phyloP scores from a whole-genome alignment of 2,329 filamentous ascomycete genomes.

The Onygena corvina region DNA sequence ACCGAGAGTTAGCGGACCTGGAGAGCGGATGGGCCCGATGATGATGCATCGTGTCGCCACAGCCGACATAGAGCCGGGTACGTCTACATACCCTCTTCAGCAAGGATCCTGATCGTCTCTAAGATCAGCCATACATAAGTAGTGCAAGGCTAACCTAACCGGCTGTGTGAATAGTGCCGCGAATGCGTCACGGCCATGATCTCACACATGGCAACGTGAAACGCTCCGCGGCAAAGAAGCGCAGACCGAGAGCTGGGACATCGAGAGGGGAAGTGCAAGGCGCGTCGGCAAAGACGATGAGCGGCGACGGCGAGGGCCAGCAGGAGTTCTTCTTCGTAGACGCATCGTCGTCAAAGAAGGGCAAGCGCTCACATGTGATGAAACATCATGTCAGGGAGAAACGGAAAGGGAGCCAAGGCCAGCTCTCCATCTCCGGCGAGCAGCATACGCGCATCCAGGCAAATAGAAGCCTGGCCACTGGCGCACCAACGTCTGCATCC shows the following conservation, averaged over 20 bases:
- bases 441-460: neutral
- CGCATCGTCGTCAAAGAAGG: constrained; percentile 29
- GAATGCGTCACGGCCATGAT: neutral
- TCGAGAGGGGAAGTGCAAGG: neutral
- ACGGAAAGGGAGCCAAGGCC: constrained; percentile 23
- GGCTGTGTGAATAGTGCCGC: neutral
- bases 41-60: neutral
- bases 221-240: neutral
- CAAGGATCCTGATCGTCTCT: neutral
- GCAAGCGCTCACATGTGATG: constrained; percentile 36
- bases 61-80: neutral
- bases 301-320: neutral
- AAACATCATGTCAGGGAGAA: constrained; percentile 35
- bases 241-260: neutral
- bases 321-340: constrained; percentile 31
- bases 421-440: neutral
- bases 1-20: neutral
- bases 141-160: neutral
- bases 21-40: neutral
- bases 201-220: neutral
- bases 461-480: neutral
- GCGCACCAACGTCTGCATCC: neutral
- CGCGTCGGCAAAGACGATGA: neutral
- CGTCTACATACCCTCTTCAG: too few species aligned
- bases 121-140: neutral